A percentile compares a stretch with the other conserved stretches of the same genome.
Evolutionary conservation across 169 alveolate species (phyloP).

Genomic region (Cystoisospora suis): DNA sequence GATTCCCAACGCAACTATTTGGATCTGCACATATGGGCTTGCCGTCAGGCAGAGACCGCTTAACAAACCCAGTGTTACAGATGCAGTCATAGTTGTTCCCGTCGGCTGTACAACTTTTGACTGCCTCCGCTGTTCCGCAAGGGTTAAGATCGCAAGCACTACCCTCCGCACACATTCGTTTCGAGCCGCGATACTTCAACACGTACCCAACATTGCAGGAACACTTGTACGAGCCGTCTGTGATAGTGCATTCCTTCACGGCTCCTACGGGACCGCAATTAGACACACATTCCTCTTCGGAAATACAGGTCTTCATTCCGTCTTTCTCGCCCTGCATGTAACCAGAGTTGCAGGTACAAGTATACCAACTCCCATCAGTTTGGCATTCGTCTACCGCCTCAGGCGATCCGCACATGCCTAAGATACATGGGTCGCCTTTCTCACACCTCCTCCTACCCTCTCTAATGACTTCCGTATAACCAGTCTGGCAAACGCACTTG

Average conservation of each 20-base stretch:
- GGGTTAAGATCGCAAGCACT: background rate
- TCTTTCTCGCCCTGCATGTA: background rate
- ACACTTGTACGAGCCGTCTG: background rate
- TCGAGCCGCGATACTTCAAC: background rate
- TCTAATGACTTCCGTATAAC: background rate
- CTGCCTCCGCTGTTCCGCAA: constrained; percentile 15
- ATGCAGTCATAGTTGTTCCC: background rate
- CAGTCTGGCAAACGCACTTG: constrained; percentile 28
- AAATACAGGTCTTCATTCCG: background rate
- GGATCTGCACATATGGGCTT: background rate
- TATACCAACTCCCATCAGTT: background rate
- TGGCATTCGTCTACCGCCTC: constrained; percentile 25
- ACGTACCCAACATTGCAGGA: constrained; percentile 21
- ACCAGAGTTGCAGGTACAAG: constrained; percentile 5
- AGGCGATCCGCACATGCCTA: background rate
- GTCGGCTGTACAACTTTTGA: background rate
- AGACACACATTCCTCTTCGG: constrained; percentile 1
- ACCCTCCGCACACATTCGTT: background rate
- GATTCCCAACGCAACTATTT: constrained; percentile 7
- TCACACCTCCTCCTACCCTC: background rate
- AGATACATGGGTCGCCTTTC: background rate
- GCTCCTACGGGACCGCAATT: background rate
- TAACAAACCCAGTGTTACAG: constrained; percentile 3
- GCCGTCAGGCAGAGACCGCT: background rate
- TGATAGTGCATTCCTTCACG: background rate